A percentile compares a stretch with the other conserved stretches of the same genome.
phyloP scores from a whole-genome alignment of 257 asterid genomes.

The Plectranthus barbatus region DNA sequence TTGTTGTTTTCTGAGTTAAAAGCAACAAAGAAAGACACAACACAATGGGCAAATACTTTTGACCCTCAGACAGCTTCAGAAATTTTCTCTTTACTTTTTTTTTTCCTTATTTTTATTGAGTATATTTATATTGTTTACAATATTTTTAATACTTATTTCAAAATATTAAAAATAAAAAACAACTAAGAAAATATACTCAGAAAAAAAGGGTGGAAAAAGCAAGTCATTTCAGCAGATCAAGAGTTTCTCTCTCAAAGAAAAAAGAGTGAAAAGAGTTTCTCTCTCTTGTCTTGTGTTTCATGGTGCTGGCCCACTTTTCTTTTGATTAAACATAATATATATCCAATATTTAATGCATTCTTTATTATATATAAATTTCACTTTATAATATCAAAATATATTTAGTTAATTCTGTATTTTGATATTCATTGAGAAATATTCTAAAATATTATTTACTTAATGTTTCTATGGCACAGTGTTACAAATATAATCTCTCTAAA shows the following conservation, averaged over 20 bases:
- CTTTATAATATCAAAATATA: too few relatives aligned
- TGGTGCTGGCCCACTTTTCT: neutral
- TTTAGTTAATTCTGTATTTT: too few relatives aligned
- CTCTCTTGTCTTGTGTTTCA: neutral
- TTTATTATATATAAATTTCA: neutral
- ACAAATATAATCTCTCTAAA: too few relatives aligned
- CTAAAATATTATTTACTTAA: too few relatives aligned
- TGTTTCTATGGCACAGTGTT: too few relatives aligned
- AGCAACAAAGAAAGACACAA: constrained; percentile 3
- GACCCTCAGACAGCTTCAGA: neutral
- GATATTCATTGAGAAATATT: too few relatives aligned
- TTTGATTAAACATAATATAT: neutral
- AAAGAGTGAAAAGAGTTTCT: neutral
- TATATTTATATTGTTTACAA: neutral
- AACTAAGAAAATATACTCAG: too few relatives aligned
- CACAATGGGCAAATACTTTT: constrained; percentile 4
- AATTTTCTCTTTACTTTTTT: constrained; percentile 1
- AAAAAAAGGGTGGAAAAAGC: too few relatives aligned
- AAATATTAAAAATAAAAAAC: too few relatives aligned
- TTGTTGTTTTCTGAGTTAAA: neutral
- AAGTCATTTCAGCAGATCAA: too few relatives aligned
- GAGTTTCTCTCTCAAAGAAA: too few relatives aligned
- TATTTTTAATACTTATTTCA: too few relatives aligned
- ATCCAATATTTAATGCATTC: neutral
- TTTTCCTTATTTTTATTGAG: neutral